phyloP scores from a whole-genome alignment of 1,284 basidiomycete species.

The Pyrrhoderma lamaoense region DNA sequence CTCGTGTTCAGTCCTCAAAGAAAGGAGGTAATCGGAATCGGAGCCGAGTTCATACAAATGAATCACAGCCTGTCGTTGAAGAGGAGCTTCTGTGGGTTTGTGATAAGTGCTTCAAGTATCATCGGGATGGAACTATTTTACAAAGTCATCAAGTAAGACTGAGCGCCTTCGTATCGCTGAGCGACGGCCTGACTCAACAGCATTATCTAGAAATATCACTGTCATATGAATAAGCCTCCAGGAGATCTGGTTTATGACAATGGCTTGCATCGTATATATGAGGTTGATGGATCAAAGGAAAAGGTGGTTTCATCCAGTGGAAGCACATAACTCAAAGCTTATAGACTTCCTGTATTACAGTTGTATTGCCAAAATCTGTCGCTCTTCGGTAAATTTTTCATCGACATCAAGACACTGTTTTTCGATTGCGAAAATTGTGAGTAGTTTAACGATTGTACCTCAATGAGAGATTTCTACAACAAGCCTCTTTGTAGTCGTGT shows the following conservation, averaged over 20 bases:
- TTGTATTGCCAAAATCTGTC: conserved; percentile 95
- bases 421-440: conserved; percentile 85
- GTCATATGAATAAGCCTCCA: conserved; percentile 72
- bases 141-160: conserved; percentile 65
- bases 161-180: no score
- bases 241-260: conserved; percentile 88
- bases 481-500: conserved; percentile 54
- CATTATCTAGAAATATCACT: conserved; percentile 50
- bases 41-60: not conserved
- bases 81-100: conserved; percentile 66
- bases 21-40: not conserved
- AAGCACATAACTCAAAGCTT: no score
- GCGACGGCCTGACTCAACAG: conserved; percentile 3
- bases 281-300: conserved; percentile 83
- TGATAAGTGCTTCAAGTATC: conserved; percentile 95
- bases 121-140: conserved; percentile 67
- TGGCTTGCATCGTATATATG: conserved; percentile 89
- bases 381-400: conserved; percentile 97
- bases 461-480: conserved; percentile 5
- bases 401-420: conserved; percentile 96
- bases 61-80: conserved; percentile 30
- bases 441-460: conserved; percentile 22
- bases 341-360: conserved; percentile 38
- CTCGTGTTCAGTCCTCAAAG: conserved; percentile 1
- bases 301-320: conserved; percentile 64